Percentiles rank a stretch among this genome's conserved stretches.
phyloP scores from a whole-genome alignment of 371 early-diverging fungal species.

The Sporodiniella umbellata region DNA sequence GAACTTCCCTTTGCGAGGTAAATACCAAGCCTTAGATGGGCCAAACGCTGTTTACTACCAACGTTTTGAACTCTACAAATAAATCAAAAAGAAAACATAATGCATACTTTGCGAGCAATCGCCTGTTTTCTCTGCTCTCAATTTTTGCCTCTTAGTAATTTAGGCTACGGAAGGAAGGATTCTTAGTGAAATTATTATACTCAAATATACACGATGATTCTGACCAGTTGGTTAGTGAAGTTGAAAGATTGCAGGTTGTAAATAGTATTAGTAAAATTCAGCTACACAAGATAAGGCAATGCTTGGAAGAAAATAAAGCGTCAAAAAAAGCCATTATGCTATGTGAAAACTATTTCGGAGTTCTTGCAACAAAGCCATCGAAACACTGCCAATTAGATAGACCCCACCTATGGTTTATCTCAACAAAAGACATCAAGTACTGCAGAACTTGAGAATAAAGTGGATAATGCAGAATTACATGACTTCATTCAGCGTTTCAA shows the following conservation, averaged over 20 bases:
- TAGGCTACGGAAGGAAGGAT: constrained; percentile 7
- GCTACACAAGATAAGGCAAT: too few species aligned
- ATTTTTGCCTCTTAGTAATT: constrained; percentile 4
- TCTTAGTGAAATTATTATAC: constrained; percentile 9
- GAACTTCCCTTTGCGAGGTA: constrained; percentile 5
- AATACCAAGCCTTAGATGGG: constrained; percentile 8
- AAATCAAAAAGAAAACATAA: constrained; percentile 7
- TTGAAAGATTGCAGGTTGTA: neutral
- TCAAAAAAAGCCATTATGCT: too few species aligned
- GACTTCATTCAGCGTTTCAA: constrained; percentile 17
- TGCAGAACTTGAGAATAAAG: constrained; percentile 11
- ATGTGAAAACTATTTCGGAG: constrained; percentile 11
- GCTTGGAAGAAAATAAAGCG: too few species aligned
- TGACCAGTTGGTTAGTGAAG: constrained; percentile 5
- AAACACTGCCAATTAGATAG: constrained; percentile 6
- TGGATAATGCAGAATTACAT: constrained; percentile 8
- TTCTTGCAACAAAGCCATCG: constrained; percentile 13
- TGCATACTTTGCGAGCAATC: constrained; percentile 7
- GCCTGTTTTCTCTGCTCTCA: constrained; percentile 6
- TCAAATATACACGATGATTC: constrained; percentile 1
- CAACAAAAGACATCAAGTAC: constrained; percentile 4
- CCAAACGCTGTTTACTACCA: constrained; percentile 5
- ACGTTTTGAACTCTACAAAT: constrained; percentile 5
- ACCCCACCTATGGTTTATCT: neutral
- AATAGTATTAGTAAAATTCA: too few species aligned